These are phyloP conservation scores for Cercophora newfieldiana DNA, from an alignment of 495 filamentous ascomycete species.

Conservation along the genomic window DNA sequence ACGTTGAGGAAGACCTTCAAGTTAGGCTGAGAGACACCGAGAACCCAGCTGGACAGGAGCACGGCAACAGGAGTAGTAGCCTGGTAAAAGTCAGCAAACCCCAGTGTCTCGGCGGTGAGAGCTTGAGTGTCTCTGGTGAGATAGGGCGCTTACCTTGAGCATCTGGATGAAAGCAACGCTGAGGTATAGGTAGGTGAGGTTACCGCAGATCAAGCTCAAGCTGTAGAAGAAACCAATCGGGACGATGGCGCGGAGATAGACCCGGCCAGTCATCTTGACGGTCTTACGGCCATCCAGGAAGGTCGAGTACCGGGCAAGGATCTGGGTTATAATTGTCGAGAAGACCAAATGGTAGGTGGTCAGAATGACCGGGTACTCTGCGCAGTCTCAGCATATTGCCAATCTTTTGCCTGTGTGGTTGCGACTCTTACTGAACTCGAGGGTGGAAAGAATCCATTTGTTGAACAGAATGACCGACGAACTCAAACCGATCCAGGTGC, in stretches of 20 bases:
- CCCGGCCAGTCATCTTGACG: conserved; percentile 89
- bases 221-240: conserved; percentile 93
- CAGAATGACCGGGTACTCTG: conserved; percentile 69
- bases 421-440: conserved; percentile 72
- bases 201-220: conserved; percentile 90
- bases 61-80: conserved; percentile 91
- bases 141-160: conserved; percentile 70
- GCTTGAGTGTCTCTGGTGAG: too few relatives aligned
- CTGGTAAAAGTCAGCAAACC: conserved; percentile 45
- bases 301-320: conserved; percentile 80
- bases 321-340: conserved; percentile 85
- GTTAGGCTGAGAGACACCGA: conserved; percentile 76
- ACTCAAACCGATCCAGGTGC: conserved; percentile 87
- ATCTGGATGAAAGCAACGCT: conserved; percentile 97
- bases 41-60: conserved; percentile 77
- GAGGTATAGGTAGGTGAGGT: conserved; percentile 89
- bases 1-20: conserved; percentile 82
- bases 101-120: not conserved
- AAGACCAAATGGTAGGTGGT: conserved; percentile 93
- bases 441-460: conserved; percentile 90
- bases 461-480: conserved; percentile 97
- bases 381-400: conserved; percentile 33
- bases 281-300: conserved; percentile 86
- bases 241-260: conserved; percentile 88
- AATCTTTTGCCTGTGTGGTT: not conserved